Evolutionary conservation across 1,139 yeast genomes (phyloP), one percentile per base, ranked within the genome.

Genomic region (Pichia sp.): DNA sequence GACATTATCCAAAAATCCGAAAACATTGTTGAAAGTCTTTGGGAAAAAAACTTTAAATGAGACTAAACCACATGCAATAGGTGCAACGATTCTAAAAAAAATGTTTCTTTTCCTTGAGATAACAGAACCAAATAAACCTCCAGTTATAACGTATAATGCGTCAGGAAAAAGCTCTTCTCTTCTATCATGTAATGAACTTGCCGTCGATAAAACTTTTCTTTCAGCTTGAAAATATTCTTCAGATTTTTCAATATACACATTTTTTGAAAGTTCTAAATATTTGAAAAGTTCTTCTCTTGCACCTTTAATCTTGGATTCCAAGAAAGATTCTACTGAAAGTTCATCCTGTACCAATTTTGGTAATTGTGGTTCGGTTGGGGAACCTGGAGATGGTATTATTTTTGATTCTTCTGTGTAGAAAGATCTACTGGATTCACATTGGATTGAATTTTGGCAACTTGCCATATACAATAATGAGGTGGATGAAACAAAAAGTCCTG

Each of bases 31-130:
- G 55, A 76, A 86, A 0, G 98, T 88, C 34, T 71, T 65, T 21
- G 98, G 98, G 53, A 89, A 70, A 51, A 83, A 80, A 61, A 78
- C 74, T 46, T 70, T 75, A 65, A 88, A 86, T 1, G 95, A 80
- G 11, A 72, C 73, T 16, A 76, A 52, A 14, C 95, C 95, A 38
- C 84, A 70, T 0, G 71, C 63, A 4, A 82, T 46, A 2, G 97
- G 97, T 11, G 78, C 69, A 1, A 76, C 50, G 4, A 73, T 64
- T 54, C 81, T 78, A 14, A 85, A 60, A 5, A 81, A 41, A 13
- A 82, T 46, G 36, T 78, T 76, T 47, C 86, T 73, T 54, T 80
- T 80, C 57, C 95, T 86, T 3, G 95, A 78, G 38, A 84, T 60
- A 37, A 91, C 79, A 23, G 86, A 76, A 40, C 96, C 97, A 5